Conservation (phyloP, 805 yeast genomes). For the Scheffersomyces spartinae region DNA sequence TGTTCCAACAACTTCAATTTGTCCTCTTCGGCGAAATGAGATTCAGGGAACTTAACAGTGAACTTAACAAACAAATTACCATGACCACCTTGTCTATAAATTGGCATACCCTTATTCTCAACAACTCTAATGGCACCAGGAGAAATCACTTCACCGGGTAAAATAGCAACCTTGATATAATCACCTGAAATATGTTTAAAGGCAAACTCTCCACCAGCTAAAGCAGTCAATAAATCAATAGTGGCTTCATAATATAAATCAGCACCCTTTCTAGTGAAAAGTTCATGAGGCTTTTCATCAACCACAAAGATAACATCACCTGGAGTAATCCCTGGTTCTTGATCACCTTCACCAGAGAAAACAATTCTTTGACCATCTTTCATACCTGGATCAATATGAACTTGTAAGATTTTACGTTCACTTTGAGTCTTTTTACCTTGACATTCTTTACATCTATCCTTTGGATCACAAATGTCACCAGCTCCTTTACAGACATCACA, state of each 20-base stretch:
- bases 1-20: conserved; percentile 61
- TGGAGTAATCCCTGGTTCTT: conserved; percentile 86
- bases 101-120: conserved; percentile 96
- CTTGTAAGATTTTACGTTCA: conserved; percentile 90
- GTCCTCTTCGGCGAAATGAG: conserved; percentile 64
- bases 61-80: conserved; percentile 86
- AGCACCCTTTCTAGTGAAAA: conserved; percentile 79
- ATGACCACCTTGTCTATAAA: conserved; percentile 73
- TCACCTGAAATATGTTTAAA: conserved; percentile 89
- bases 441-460: conserved; percentile 82
- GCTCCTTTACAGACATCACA: conserved; percentile 90
- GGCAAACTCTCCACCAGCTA: conserved; percentile 90
- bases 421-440: conserved; percentile 76
- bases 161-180: conserved; percentile 67
- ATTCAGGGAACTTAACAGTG: conserved; percentile 77
- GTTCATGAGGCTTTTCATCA: conserved; percentile 78
- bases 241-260: conserved; percentile 79
- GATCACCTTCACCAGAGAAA: conserved; percentile 95
- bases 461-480: conserved; percentile 79
- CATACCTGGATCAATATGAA: conserved; percentile 96
- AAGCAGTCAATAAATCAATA: conserved; percentile 84
- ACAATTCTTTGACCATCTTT: conserved; percentile 82
- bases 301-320: conserved; percentile 94
- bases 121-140: conserved; percentile 77
- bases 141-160: conserved; percentile 87